phyloP scores from a whole-genome alignment of 345 rosid species.

The Sapria himalayana region DNA sequence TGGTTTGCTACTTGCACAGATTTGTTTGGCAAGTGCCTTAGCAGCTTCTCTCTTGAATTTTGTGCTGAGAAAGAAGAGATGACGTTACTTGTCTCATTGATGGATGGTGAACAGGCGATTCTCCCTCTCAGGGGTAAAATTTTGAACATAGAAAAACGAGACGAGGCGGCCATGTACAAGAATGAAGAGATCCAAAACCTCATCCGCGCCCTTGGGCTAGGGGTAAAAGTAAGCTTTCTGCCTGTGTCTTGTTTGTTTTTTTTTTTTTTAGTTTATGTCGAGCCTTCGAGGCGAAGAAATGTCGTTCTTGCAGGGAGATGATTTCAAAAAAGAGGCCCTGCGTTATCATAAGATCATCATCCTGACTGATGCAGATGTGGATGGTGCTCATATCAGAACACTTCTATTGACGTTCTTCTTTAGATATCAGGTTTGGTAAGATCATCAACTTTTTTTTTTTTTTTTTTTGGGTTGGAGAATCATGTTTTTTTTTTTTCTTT shows the following conservation, averaged over 20 bases:
- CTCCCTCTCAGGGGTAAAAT: constrained; percentile 97
- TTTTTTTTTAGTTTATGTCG: constrained; percentile 1
- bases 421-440: constrained; percentile 99
- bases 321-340: constrained; percentile 56
- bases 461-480: too few species aligned
- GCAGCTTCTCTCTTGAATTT: too few species aligned
- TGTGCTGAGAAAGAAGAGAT: too few species aligned
- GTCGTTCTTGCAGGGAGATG: constrained; percentile 55
- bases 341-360: constrained; percentile 93
- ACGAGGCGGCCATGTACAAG: constrained; percentile 96
- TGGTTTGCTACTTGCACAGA: too few species aligned
- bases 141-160: constrained; percentile 79
- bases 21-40: too few species aligned
- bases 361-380: constrained; percentile 98
- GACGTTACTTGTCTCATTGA: too few species aligned
- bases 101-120: constrained; percentile 71
- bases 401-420: constrained; percentile 82
- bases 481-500: constrained; percentile 6
- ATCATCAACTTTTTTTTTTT: too few species aligned
- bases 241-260: constrained; percentile 1
- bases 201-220: constrained; percentile 87
- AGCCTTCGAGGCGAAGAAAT: not conserved
- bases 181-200: constrained; percentile 94
- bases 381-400: constrained; percentile 97
- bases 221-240: constrained; percentile 49